Percentiles rank a stretch among this genome's conserved stretches.
These are phyloP conservation scores for Wickerhamiella allomyrinae DNA, from an alignment of 805 yeast species.

Conservation along the genomic window DNA sequence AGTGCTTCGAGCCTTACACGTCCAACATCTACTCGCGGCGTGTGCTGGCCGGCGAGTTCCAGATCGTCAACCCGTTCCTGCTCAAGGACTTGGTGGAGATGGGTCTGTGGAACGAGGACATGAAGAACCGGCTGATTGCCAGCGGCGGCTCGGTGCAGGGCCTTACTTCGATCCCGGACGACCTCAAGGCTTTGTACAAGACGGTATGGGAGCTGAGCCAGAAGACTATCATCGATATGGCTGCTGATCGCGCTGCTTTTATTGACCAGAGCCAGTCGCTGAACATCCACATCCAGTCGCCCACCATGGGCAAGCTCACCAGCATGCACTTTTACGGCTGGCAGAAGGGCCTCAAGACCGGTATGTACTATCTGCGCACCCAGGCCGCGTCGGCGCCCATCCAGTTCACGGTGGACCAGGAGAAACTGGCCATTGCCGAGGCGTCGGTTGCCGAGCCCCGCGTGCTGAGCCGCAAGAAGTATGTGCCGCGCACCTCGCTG, in stretches of 20 bases:
- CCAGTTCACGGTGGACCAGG: constrained; percentile 66
- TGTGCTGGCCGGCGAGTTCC: constrained; percentile 87
- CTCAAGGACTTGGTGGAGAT: constrained; percentile 66
- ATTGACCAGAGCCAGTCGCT: constrained; percentile 83
- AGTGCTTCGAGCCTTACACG: constrained; percentile 92
- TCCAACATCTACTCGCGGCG: constrained; percentile 85
- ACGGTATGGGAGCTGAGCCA: constrained; percentile 97
- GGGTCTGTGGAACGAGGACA: constrained; percentile 68
- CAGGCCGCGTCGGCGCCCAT: constrained; percentile 97
- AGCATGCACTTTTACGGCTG: constrained; percentile 98
- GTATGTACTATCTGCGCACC: constrained; percentile 95
- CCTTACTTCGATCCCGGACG: constrained; percentile 58
- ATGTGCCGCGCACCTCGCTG: constrained; percentile 12
- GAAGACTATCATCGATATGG: constrained; percentile 70
- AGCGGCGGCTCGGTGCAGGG: constrained; percentile 77
- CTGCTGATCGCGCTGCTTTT: constrained; percentile 61
- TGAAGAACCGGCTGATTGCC: constrained; percentile 63
- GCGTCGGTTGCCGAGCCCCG: constrained; percentile 6
- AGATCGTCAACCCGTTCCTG: constrained; percentile 77
- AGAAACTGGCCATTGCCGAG: constrained; percentile 21
- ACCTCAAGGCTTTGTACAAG: constrained; percentile 64
- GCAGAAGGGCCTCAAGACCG: constrained; percentile 96
- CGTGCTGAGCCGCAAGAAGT: constrained; percentile 16
- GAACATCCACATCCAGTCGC: constrained; percentile 75
- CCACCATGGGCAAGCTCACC: constrained; percentile 93